Evolutionary conservation across 2,329 filamentous ascomycete species (phyloP).

Genomic region (Stylonectria norvegica): DNA sequence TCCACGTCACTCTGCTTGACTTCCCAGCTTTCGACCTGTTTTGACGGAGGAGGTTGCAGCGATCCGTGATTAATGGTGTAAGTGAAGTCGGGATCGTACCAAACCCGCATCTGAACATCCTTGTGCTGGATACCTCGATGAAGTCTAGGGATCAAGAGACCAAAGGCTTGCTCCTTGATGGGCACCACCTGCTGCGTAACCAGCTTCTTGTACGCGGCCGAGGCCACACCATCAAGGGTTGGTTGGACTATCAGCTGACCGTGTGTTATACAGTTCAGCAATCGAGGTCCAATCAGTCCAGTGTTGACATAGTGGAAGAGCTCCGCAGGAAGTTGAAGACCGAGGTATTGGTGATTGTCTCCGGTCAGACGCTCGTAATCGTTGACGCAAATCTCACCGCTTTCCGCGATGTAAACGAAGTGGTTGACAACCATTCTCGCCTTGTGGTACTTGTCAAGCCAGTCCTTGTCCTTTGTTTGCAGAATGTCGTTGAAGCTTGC

Average conservation of each 20-base stretch:
- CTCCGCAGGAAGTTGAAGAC: conserved; percentile 85
- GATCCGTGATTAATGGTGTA: conserved; percentile 63
- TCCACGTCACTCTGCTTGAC: conserved; percentile 59
- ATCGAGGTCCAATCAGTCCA: conserved; percentile 73
- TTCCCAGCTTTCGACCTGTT: conserved; percentile 62
- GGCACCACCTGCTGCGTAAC: conserved; percentile 71
- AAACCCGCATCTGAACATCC: conserved; percentile 72
- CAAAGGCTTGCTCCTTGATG: conserved; percentile 71
- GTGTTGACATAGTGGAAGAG: conserved; percentile 85
- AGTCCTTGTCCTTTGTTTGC: conserved; percentile 65
- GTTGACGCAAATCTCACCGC: conserved; percentile 74
- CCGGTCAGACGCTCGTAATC: conserved; percentile 70
- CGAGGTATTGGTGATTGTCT: conserved; percentile 86
- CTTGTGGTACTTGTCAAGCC: conserved; percentile 82
- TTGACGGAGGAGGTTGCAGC: conserved; percentile 46
- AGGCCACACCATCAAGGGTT: conserved; percentile 80
- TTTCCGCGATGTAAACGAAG: conserved; percentile 74
- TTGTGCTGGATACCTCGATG: conserved; percentile 82
- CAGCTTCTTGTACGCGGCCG: conserved; percentile 75
- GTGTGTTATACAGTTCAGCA: conserved; percentile 79
- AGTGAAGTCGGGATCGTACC: conserved; percentile 73
- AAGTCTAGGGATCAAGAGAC: conserved; percentile 73
- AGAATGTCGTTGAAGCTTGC: conserved; percentile 77
- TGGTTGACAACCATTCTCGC: conserved; percentile 83
- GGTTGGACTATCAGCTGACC: conserved; percentile 74